Conservation (phyloP, 2,329 filamentous ascomycete genomes). For the Dactylellina haptotyla region DNA sequence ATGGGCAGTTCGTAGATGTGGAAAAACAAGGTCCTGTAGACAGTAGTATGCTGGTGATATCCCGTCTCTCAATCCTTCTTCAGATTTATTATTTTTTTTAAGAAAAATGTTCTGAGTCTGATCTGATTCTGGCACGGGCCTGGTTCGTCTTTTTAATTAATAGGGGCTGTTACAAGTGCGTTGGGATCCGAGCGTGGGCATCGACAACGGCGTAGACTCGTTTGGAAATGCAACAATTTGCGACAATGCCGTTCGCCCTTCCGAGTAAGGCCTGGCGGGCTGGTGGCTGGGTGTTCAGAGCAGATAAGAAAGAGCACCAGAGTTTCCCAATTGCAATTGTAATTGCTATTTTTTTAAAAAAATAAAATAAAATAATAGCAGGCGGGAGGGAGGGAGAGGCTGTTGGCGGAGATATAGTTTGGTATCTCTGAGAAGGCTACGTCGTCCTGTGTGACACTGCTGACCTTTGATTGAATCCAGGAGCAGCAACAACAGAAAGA, state of each 20-base stretch:
- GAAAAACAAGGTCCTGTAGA: not conserved
- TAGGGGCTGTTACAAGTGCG: slow-evolving; percentile 32
- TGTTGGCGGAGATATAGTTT: not conserved
- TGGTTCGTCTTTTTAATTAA: slow-evolving; percentile 36
- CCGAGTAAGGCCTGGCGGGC: not conserved
- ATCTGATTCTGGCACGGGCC: not conserved
- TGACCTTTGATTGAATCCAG: slow-evolving; percentile 31
- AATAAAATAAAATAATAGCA: not conserved
- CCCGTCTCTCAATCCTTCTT: too few relatives aligned
- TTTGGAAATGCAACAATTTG: slow-evolving; percentile 29
- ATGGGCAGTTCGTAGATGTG: not conserved
- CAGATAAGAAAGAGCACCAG: too few relatives aligned
- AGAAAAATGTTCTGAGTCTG: slow-evolving; percentile 1
- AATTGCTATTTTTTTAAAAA: not conserved
- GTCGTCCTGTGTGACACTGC: slow-evolving; percentile 36
- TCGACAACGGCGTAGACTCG: slow-evolving; percentile 18
- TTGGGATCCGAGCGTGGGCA: slow-evolving; percentile 34
- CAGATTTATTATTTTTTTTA: too few relatives aligned
- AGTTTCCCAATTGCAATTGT: too few relatives aligned
- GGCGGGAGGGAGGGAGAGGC: not conserved
- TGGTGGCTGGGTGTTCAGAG: too few relatives aligned
- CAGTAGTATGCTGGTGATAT: too few relatives aligned
- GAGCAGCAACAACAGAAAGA: too few relatives aligned
- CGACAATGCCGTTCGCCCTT: slow-evolving; percentile 5
- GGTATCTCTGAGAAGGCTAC: slow-evolving; percentile 4